A percentile compares a stretch with the other conserved stretches of the same genome.
Conservation (phyloP, 805 yeast species). For the Candida yuanshanica region DNA sequence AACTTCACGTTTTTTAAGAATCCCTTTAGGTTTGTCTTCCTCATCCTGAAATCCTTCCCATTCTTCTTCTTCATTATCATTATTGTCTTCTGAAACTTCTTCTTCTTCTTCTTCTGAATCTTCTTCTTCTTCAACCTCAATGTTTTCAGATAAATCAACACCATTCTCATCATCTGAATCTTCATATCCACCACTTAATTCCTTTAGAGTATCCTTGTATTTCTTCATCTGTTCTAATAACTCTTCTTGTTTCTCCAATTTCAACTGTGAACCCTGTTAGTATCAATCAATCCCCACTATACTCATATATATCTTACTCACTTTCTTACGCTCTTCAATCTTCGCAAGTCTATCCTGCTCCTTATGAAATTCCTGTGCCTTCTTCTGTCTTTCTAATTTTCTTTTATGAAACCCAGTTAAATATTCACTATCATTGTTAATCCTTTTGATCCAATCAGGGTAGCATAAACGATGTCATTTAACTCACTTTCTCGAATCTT, state of each 20-base stretch:
- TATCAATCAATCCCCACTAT: background rate
- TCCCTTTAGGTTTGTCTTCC: constrained; percentile 18
- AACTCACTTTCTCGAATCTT: constrained; percentile 53
- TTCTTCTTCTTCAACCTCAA: constrained; percentile 20
- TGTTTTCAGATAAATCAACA: constrained; percentile 15
- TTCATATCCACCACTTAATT: constrained; percentile 18
- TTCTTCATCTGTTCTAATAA: constrained; percentile 58
- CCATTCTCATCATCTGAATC: constrained; percentile 14
- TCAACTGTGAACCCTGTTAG: constrained; percentile 13
- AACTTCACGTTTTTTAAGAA: constrained; percentile 21
- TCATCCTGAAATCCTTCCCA: constrained; percentile 36
- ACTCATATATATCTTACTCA: background rate
- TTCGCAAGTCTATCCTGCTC: constrained; percentile 72
- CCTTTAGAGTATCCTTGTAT: constrained; percentile 42
- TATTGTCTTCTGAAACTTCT: too few species aligned
- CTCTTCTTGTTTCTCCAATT: constrained; percentile 66
- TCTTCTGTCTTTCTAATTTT: constrained; percentile 80
- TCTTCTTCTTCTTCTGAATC: constrained; percentile 17
- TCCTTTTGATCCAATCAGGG: too few species aligned
- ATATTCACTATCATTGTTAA: constrained; percentile 44
- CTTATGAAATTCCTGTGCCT: constrained; percentile 68
- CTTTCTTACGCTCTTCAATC: constrained; percentile 67
- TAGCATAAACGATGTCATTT: background rate
- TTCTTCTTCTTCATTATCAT: constrained; percentile 24
- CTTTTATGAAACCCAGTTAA: constrained; percentile 95